A percentile compares a stretch with the other conserved stretches of the same genome.
Conservation (phyloP, 768 basidiomycete species). For the Tulasnella sp. region DNA sequence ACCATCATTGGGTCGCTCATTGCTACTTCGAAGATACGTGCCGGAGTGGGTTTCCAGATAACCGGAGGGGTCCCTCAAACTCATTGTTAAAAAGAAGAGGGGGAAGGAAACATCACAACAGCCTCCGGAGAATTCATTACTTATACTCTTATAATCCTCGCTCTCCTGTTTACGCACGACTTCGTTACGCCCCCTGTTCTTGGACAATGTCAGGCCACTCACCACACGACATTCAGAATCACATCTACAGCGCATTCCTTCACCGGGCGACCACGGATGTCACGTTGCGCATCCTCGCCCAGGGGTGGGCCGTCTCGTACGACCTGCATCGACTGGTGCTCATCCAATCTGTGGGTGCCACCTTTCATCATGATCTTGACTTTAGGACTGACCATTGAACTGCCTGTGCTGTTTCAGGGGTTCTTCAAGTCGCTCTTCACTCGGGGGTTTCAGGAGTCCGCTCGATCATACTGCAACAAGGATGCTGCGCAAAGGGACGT, state of each 20-base stretch:
- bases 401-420: slow-evolving; percentile 37
- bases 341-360: slow-evolving; percentile 62
- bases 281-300: slow-evolving; percentile 42
- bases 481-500: slow-evolving; percentile 28
- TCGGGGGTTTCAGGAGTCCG: slow-evolving; percentile 59
- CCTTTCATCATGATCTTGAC: not conserved
- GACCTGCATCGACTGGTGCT: slow-evolving; percentile 74
- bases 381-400: not conserved
- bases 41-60: too few species aligned
- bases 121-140: too few species aligned
- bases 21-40: too few species aligned
- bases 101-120: too few species aligned
- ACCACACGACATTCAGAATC: slow-evolving; percentile 40
- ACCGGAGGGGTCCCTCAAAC: too few species aligned
- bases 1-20: too few species aligned
- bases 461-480: slow-evolving; percentile 18
- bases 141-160: too few species aligned
- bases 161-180: too few species aligned
- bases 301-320: slow-evolving; percentile 64
- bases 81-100: too few species aligned
- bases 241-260: slow-evolving; percentile 67
- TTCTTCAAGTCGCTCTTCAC: slow-evolving; percentile 87
- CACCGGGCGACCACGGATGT: slow-evolving; percentile 68
- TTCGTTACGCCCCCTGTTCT: too few species aligned
- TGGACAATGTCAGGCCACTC: not conserved